Base-by-base conservation (phyloP, 176 grass and related monocot species). In the Juncus inflexus region DNA sequence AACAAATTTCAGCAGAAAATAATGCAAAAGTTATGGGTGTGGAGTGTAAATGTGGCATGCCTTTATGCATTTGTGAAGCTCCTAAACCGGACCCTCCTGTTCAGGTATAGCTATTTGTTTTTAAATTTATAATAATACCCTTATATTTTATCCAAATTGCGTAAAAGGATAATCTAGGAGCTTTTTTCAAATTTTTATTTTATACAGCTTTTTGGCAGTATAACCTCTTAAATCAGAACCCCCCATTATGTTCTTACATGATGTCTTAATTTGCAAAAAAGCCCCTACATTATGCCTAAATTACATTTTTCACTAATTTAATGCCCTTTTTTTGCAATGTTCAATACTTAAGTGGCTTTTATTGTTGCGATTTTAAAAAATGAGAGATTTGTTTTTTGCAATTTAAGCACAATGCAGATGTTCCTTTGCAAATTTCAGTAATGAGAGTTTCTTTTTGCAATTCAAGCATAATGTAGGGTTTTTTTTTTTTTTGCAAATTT, bases 1-100 rank as follows among this genome's bases (percentile, higher is more conserved):
- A 9, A 15, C 64, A 70, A 39, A 79, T 47, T 35, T 74, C 52
- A 12, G 40, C 61, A 41, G 65, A 70, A 77, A 52, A 64, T n/a
- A 69, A 36, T 62, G 9, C 67, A 57, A 55, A 35, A 8, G 55
- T 35, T 52, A 43, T 40, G 41, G 28, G 76, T 73, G 62, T 75
- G 4, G 89, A 94, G 61, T 99, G 95, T 78, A 99, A 90, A 66
- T 99, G 95, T 63, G 83, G 95, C 68, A 94, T 99, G 95, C 89
- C 95, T 80, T 79, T 99, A 72, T 99, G 95, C 63, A 99, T 99
- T 80, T 99, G 95, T 5, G 89, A 84, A 83, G 78, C 83, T 42
- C 83, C 85, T 19, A 94, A 86, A 65, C 80, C 76, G 10, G 86
- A 91, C 65, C 80, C 89, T 53, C 76, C 80, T 62, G 41, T 80